Evolutionary conservation across 345 rosid genomes (phyloP).

Genomic region (Lumnitzera racemosa): DNA sequence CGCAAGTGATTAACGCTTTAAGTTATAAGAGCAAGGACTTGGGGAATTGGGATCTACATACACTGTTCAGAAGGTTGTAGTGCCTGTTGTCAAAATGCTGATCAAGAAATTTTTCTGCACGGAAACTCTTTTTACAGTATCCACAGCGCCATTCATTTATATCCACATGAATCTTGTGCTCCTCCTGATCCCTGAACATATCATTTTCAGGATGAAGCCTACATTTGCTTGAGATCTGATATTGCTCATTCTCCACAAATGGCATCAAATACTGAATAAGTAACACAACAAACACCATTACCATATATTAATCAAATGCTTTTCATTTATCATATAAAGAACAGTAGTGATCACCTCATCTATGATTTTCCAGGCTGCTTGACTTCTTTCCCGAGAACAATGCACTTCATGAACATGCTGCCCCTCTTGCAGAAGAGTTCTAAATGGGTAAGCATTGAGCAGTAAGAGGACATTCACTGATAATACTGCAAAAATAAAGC

Average conservation of each 20-base stretch:
- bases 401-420: slow-evolving; percentile 49
- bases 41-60: slow-evolving; percentile 37
- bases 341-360: slow-evolving; percentile 45
- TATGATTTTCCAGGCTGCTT: slow-evolving; percentile 73
- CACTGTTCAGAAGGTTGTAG: slow-evolving; percentile 67
- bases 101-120: slow-evolving; percentile 73
- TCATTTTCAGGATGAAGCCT: slow-evolving; percentile 82
- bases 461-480: neutral
- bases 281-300: neutral
- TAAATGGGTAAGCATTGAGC: slow-evolving; percentile 12
- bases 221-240: slow-evolving; percentile 47
- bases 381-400: slow-evolving; percentile 87
- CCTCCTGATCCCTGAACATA: slow-evolving; percentile 84
- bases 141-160: slow-evolving; percentile 84
- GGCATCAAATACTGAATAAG: slow-evolving; percentile 74
- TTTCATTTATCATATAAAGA: neutral
- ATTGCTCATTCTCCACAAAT: slow-evolving; percentile 64
- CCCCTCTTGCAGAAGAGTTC: slow-evolving; percentile 26
- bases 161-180: slow-evolving; percentile 72
- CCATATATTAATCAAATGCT: too few relatives aligned
- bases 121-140: slow-evolving; percentile 90
- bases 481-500: neutral
- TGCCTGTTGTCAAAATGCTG: slow-evolving; percentile 79
- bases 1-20: too few relatives aligned
- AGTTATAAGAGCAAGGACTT: slow-evolving; percentile 1